phyloP scores from a whole-genome alignment of 1,284 basidiomycete species.

The Ustilago nuda region DNA sequence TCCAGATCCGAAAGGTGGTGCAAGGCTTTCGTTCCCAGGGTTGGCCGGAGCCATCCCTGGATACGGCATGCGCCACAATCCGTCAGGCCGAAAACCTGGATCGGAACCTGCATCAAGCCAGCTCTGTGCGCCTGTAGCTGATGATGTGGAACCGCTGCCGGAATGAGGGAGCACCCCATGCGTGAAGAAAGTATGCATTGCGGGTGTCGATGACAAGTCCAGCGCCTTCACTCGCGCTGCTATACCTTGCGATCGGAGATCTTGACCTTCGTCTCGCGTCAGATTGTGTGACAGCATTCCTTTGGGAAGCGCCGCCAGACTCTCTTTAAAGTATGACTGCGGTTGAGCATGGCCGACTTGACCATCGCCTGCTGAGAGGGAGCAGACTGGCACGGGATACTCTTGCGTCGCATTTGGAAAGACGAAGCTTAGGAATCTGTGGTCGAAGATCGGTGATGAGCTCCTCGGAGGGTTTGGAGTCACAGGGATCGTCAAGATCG shows the following conservation, averaged over 20 bases:
- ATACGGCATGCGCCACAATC: neutral
- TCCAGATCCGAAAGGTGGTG: neutral
- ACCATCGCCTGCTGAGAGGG: neutral
- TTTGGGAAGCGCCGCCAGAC: neutral
- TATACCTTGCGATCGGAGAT: constrained; percentile 1
- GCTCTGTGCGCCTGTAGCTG: neutral
- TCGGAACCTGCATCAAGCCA: neutral
- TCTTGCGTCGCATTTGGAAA: neutral
- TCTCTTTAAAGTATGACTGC: neutral
- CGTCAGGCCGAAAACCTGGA: neutral
- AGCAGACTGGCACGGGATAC: neutral
- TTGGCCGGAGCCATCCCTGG: neutral
- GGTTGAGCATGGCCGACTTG: neutral
- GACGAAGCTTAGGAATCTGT: neutral
- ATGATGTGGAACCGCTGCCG: neutral
- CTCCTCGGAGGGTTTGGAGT: neutral
- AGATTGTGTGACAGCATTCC: neutral
- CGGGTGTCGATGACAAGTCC: constrained; percentile 8
- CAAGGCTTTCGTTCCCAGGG: neutral
- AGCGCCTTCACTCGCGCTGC: constrained; percentile 5
- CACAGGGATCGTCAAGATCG: neutral
- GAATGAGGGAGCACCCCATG: neutral
- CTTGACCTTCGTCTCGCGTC: neutral
- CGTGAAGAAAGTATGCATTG: neutral
- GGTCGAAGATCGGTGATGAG: neutral